Evolutionary conservation across 1,284 basidiomycete species (phyloP), one percentile per base, ranked within the genome.

Genomic region (Gymnopus androsaceus): DNA sequence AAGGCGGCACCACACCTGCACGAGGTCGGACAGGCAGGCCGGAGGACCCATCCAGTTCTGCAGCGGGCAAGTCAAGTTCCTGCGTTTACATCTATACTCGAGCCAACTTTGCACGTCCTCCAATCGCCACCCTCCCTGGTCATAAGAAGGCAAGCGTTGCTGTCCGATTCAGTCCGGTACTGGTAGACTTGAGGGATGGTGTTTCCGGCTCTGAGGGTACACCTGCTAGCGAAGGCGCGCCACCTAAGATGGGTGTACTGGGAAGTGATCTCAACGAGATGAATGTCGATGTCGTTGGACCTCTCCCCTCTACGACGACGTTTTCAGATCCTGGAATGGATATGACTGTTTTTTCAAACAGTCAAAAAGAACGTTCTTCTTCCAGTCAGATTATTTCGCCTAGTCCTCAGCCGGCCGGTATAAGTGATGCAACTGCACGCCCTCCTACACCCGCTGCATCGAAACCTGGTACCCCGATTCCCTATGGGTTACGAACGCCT

Each of bases 81-180:
- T 91, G 94, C 0, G 96, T 98, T 15, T 98, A 92, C 75, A 92
- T 99, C 64, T 99, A 99, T 73, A 94, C 94, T 3, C 84, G 96
- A 31, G 93, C 92, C 19, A 98, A 96, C 71, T 91, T 99, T 69
- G 87, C 92, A 1, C 81, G 92, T 45, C 87, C 92, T 0, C 96
- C 97, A 0, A 87, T 99, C 55, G 96, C 95, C 2, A 94, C 95
- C 67, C 78, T 99, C 3, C 95, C 97, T 0, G 97, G 97, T 0
- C 94, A 98, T 75, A 95, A 95, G 75, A 96, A 96, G 59, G 89
- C 95, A 0, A 94, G 92, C 63, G 87, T 98, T 1, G 95, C 92
- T 0, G 94, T 99, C 45, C 82, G 88, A 49, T 99, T 99, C 74
- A 96, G 92, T 33, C 96, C 96, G 0, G 83, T 98, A 28, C 73